Base-by-base conservation (phyloP, 441 rosid species). In the Erodium trifolium region DNA sequence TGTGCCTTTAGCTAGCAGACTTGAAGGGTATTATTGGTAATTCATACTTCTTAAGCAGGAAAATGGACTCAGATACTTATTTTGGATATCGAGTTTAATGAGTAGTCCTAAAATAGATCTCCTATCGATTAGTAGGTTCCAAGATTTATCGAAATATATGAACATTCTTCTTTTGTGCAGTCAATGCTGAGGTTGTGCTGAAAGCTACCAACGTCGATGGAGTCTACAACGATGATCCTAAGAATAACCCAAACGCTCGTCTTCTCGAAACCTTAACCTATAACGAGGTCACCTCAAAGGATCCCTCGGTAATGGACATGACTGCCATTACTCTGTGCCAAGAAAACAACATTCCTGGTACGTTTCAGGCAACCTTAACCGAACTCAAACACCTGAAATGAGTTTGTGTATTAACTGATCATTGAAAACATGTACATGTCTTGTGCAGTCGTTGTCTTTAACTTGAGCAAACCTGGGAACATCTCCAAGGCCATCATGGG, bases 271-370 rank as follows among this genome's bases (percentile, higher is more conserved):
- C 91, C 47, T 73, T 88, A 23, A 89, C 96, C 11, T 91, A 87
- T 80, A 85, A 89, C 0, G 97, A 93, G 71, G 93, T 93, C 74
- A 88, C 87, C 64, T 89, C 89, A 1, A 93, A 86, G 77, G 97
- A 91, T 77, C 92, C 91, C 67, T 91, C 94, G 0, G 97, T 93
- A 5, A 93, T 93, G 98, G 97, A 93, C 78, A 83, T 91, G 96
- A 93, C 98, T 41, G 97, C 98, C 74, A 82, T 89, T 72, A 91
- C 98, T 60, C 77, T 93, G 66, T 93, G 97, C 82, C 95, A 91
- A 84, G 98, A 93, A 79, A 93, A 93, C 71, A 86, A 88, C 74
- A 91, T 93, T 73, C 97, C 98, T 2, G 97, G 98, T 88, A 77
- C 68, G 82, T 68, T 45, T 13, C 27, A 27, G 17, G 10, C 51